phyloP scores from a whole-genome alignment of 768 basidiomycete species.

The Rhizopogon sp. region DNA sequence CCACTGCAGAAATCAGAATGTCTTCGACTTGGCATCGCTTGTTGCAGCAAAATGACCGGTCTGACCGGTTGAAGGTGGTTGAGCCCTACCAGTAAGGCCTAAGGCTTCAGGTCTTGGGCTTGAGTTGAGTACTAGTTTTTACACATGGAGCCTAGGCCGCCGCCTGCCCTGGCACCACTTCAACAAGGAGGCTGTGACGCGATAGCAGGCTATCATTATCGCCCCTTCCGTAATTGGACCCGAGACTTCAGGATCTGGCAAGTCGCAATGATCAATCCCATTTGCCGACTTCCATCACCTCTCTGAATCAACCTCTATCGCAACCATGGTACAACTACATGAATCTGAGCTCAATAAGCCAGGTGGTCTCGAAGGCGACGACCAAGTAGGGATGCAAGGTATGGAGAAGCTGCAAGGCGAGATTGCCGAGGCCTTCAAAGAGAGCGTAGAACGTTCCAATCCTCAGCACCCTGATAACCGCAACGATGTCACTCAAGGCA shows the following conservation, averaged over 20 bases:
- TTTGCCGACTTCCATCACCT: not conserved
- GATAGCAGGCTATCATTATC: not conserved
- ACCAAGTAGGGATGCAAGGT: not conserved
- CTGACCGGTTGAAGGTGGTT: too few species aligned
- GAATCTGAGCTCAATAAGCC: not conserved
- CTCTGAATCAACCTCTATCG: not conserved
- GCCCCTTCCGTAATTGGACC: not conserved
- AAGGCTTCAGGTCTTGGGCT: too few species aligned
- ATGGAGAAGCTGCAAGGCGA: not conserved
- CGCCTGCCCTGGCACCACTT: too few species aligned
- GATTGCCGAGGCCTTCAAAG: not conserved
- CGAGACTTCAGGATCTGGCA: too few species aligned
- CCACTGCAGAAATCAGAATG: too few species aligned
- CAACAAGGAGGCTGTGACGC: too few species aligned
- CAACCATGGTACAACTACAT: not conserved
- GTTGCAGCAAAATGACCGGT: too few species aligned
- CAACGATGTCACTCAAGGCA: slow-evolving; percentile 16
- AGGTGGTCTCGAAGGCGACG: not conserved
- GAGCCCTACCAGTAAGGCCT: too few species aligned
- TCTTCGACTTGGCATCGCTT: too few species aligned
- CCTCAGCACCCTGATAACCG: slow-evolving; percentile 1
- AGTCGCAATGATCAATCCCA: too few species aligned
- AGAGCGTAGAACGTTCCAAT: slow-evolving; percentile 5
- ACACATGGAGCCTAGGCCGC: too few species aligned
- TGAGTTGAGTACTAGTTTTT: too few species aligned